Conservation (phyloP, 345 rosid species). For the Boechera divaricarpa region DNA sequence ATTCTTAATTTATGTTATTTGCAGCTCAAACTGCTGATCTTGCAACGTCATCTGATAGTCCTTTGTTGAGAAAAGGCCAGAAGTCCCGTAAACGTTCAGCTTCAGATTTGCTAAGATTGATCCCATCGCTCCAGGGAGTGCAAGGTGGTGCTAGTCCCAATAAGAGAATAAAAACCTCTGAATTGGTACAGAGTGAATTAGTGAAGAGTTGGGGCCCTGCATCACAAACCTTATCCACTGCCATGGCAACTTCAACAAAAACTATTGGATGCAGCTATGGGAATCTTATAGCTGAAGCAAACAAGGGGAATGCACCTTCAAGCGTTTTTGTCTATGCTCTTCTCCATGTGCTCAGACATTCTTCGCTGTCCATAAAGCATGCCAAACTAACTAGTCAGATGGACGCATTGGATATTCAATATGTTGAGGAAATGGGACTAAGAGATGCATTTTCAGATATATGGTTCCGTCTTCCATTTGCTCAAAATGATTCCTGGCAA, state of each 20-base stretch:
- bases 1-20: conserved; percentile 36
- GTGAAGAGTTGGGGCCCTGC: conserved; percentile 48
- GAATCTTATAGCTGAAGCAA: conserved; percentile 88
- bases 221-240: conserved; percentile 48
- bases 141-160: conserved; percentile 47
- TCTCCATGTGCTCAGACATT: conserved; percentile 93
- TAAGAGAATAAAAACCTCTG: conserved; percentile 66
- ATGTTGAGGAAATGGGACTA: conserved; percentile 85
- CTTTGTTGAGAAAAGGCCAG: conserved; percentile 53
- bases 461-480: conserved; percentile 96
- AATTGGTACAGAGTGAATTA: conserved; percentile 42
- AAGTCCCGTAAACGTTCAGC: conserved; percentile 68
- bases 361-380: conserved; percentile 89
- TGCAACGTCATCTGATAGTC: conserved; percentile 48
- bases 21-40: conserved; percentile 66
- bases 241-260: conserved; percentile 54
- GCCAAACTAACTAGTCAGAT: conserved; percentile 96
- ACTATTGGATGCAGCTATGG: conserved; percentile 70
- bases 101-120: conserved; percentile 70
- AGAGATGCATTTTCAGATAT: conserved; percentile 80
- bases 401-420: conserved; percentile 87
- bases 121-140: conserved; percentile 78
- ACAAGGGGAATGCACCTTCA: conserved; percentile 86
- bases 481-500: conserved; percentile 83
- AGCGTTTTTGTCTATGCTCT: conserved; percentile 85